Conservation (phyloP, 345 rosid genomes). For the Populus deltoides region DNA sequence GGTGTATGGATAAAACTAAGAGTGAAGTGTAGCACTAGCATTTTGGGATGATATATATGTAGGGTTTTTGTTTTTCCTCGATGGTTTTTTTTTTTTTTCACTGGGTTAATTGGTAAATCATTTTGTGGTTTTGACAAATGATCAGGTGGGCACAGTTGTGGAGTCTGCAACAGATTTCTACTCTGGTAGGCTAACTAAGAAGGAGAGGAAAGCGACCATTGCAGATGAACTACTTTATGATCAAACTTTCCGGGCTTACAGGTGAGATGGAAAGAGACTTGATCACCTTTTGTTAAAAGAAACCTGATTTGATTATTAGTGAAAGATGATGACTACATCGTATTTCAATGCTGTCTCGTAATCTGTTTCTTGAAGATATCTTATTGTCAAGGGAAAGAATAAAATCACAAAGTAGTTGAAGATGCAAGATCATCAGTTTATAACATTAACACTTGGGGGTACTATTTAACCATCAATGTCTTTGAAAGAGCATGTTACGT, state of each 20-base stretch:
- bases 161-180: slow-evolving; percentile 65
- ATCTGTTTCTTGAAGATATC: not conserved
- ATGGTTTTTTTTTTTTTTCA: not conserved
- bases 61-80: not conserved
- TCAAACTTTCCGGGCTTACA: slow-evolving; percentile 46
- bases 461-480: not conserved
- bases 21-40: not conserved
- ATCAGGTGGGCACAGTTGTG: slow-evolving; percentile 79
- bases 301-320: not conserved
- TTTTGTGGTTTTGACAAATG: slow-evolving; percentile 2
- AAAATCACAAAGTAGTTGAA: not conserved
- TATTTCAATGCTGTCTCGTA: not conserved
- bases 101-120: slow-evolving; percentile 1
- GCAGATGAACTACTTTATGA: slow-evolving; percentile 87
- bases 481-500: not conserved
- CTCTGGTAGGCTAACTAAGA: slow-evolving; percentile 64
- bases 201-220: slow-evolving; percentile 73
- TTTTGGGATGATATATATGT: not conserved
- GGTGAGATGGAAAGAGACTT: slow-evolving; percentile 35
- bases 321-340: not conserved
- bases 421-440: not conserved
- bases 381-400: not conserved
- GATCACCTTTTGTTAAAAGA: not conserved
- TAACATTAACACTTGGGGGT: not conserved
- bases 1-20: not conserved